A percentile compares a stretch with the other conserved stretches of the same genome.
Conservation (phyloP, 2,329 filamentous ascomycete genomes). For the Diaporthe batatas region DNA sequence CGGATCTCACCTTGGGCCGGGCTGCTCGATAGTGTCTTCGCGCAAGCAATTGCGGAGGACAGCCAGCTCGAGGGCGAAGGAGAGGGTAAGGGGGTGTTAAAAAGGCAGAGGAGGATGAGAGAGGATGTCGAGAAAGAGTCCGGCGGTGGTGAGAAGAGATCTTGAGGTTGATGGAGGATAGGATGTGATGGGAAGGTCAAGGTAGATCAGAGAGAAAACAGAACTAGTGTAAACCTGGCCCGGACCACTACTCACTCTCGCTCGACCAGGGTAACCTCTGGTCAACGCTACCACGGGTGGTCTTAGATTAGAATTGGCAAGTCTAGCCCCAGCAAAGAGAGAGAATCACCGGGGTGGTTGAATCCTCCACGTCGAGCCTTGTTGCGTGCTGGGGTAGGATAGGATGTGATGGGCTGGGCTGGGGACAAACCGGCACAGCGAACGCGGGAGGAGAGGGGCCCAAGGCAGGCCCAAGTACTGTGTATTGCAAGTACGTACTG, state of each 20-base stretch:
- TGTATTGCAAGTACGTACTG: constrained; percentile 22
- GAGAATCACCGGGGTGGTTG: constrained; percentile 32
- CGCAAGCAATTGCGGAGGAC: constrained; percentile 31
- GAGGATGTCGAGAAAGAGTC: constrained; percentile 18
- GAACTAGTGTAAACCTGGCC: constrained; percentile 38
- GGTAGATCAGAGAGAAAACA: constrained; percentile 42
- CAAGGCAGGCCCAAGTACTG: constrained; percentile 21
- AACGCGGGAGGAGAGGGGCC: constrained; percentile 22
- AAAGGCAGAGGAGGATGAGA: constrained; percentile 32
- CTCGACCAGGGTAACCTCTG: constrained; percentile 35
- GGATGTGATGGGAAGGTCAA: constrained; percentile 39
- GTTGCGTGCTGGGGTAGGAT: constrained; percentile 35
- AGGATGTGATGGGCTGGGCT: constrained; percentile 29
- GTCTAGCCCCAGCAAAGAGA: constrained; percentile 34
- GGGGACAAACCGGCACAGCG: constrained; percentile 33
- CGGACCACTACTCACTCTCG: constrained; percentile 27
- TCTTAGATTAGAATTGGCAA: constrained; percentile 38
- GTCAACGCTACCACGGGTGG: constrained; percentile 37
- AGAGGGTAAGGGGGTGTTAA: constrained; percentile 20
- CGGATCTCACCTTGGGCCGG: constrained; percentile 30
- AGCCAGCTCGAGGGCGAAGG: constrained; percentile 32
- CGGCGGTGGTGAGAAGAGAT: constrained; percentile 38
- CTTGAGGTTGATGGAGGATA: constrained; percentile 38
- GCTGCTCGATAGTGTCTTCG: constrained; percentile 28
- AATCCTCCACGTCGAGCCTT: constrained; percentile 34